Evolutionary conservation across 257 asterid species (phyloP).

Genomic region (Lycium barbarum): DNA sequence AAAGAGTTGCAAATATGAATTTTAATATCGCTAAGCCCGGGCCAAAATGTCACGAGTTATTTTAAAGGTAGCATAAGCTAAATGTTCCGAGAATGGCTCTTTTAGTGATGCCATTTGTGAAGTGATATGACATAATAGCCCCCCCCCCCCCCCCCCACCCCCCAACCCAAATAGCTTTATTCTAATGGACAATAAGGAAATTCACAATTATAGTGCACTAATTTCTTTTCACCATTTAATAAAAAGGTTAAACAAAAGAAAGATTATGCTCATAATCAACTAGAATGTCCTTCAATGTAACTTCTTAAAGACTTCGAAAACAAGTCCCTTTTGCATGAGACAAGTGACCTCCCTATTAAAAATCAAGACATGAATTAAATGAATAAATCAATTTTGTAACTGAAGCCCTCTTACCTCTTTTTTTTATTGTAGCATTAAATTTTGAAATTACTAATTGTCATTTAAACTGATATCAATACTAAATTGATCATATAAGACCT

Average conservation of each 20-base stretch:
- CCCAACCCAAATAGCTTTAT: too few species aligned
- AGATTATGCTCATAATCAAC: background rate
- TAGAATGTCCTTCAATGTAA: background rate
- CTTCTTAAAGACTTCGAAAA: background rate
- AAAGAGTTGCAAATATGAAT: too few species aligned
- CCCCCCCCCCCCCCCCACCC: too few species aligned
- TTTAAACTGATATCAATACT: conserved; percentile 33
- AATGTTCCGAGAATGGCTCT: background rate
- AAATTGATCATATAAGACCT: background rate
- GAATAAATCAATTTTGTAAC: conserved; percentile 38
- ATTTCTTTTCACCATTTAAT: background rate
- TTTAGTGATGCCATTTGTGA: background rate
- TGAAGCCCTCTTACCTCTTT: conserved; percentile 25
- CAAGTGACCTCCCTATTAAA: conserved; percentile 8
- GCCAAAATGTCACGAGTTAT: too few species aligned
- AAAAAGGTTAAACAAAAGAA: background rate
- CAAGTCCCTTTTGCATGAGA: background rate
- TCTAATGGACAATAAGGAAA: background rate
- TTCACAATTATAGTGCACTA: background rate
- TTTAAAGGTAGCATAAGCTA: background rate
- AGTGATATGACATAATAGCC: background rate
- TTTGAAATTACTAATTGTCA: conserved; percentile 30
- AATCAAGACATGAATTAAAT: background rate
- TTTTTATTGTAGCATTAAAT: conserved; percentile 26
- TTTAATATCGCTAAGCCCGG: too few species aligned